Evolutionary conservation across 257 asterid genomes (phyloP).

Genomic region (Echium plantagineum): DNA sequence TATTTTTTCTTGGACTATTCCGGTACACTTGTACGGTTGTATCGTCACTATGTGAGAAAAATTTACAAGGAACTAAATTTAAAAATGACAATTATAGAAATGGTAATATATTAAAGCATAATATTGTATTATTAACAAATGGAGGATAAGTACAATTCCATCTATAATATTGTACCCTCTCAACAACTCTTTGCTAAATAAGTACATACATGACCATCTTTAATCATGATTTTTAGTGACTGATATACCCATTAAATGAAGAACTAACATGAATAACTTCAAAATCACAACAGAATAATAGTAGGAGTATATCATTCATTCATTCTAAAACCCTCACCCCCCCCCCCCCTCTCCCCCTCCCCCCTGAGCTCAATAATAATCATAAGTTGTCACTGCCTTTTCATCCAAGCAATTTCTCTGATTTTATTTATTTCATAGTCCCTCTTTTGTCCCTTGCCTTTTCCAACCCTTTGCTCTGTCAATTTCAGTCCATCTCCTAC

Average conservation of each 20-base stretch:
- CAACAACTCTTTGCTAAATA: too few species aligned
- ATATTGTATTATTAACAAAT: too few species aligned
- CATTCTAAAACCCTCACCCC: slow-evolving; percentile 10
- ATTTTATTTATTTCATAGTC: slow-evolving; percentile 39
- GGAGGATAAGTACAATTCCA: too few species aligned
- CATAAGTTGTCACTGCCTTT: slow-evolving; percentile 45
- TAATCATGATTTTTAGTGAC: background rate
- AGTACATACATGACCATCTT: background rate
- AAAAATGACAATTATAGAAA: too few species aligned
- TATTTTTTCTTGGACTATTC: too few species aligned
- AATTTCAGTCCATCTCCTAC: slow-evolving; percentile 95
- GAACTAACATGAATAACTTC: background rate
- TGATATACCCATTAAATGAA: background rate
- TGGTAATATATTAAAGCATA: too few species aligned
- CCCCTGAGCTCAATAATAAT: slow-evolving; percentile 11
- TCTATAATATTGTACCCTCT: too few species aligned
- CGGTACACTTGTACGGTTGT: too few species aligned
- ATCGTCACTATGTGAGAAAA: too few species aligned
- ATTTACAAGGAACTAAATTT: too few species aligned
- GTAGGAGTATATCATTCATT: slow-evolving; percentile 22
- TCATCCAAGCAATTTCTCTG: slow-evolving; percentile 61
- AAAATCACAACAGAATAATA: background rate
- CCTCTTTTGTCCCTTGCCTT: slow-evolving; percentile 91
- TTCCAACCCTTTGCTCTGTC: slow-evolving; percentile 60
- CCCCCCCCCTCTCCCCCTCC: background rate